phyloP scores from a whole-genome alignment of 352 stramenopile species.

The Phytophthora pini region DNA sequence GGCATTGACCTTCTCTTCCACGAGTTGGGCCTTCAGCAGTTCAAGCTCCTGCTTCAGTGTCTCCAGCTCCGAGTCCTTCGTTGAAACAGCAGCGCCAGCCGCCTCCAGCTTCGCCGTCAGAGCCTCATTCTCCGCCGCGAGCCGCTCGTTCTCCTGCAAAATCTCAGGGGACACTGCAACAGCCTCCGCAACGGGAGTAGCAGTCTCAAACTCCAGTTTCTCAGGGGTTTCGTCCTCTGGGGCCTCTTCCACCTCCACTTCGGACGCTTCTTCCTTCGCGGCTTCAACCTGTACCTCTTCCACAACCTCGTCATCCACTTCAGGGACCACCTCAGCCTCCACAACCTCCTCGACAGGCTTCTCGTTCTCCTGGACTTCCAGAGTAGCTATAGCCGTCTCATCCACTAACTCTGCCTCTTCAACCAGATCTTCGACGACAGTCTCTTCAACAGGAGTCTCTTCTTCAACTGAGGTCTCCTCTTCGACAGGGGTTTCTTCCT shows the following conservation, averaged over 20 bases:
- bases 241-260: slow-evolving; percentile 31
- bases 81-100: slow-evolving; percentile 25
- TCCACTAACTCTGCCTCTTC: slow-evolving; percentile 24
- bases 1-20: slow-evolving; percentile 30
- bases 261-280: slow-evolving; percentile 30
- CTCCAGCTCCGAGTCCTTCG: slow-evolving; percentile 49
- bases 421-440: slow-evolving; percentile 25
- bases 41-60: slow-evolving; percentile 45
- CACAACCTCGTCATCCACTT: slow-evolving; percentile 21
- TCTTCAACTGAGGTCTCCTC: slow-evolving; percentile 25
- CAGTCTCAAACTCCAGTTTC: slow-evolving; percentile 14
- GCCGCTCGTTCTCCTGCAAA: slow-evolving; percentile 49
- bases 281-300: slow-evolving; percentile 17
- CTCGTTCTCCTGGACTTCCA: slow-evolving; percentile 31
- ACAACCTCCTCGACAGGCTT: slow-evolving; percentile 19
- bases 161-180: slow-evolving; percentile 31
- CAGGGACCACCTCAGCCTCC: slow-evolving; percentile 12
- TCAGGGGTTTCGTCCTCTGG: slow-evolving; percentile 32
- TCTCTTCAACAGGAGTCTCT: slow-evolving; percentile 15
- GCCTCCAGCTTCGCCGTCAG: slow-evolving; percentile 44
- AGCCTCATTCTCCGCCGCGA: slow-evolving; percentile 47
- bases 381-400: slow-evolving; percentile 28
- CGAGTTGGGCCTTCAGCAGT: slow-evolving; percentile 41
- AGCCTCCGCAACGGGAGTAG: slow-evolving; percentile 5
- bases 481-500: slow-evolving; percentile 28